These are phyloP conservation scores for Tylopilus intermedius DNA, from an alignment of 768 basidiomycete genomes.

Conservation along the genomic window DNA sequence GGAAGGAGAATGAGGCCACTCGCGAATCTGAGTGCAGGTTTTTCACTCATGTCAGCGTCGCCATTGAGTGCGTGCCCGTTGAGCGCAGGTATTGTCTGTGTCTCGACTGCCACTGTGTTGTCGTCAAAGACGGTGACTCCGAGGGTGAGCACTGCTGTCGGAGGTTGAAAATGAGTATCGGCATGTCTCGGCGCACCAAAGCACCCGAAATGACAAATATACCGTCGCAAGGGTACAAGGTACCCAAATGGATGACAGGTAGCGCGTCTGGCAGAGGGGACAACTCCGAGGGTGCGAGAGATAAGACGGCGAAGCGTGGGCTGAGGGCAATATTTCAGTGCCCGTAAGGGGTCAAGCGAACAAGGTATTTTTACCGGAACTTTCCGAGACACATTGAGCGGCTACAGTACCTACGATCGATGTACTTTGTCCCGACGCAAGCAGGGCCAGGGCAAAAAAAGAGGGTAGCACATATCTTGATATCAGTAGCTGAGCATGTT, in stretches of 20 bases:
- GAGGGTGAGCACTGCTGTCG: conserved; percentile 9
- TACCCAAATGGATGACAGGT: conserved; percentile 97
- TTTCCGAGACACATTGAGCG: conserved; percentile 87
- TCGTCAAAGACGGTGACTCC: conserved; percentile 20
- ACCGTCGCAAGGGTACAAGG: conserved; percentile 91
- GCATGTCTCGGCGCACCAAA: conserved; percentile 45
- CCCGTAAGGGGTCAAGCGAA: conserved; percentile 18
- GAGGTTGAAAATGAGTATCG: conserved; percentile 24
- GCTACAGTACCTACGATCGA: conserved; percentile 86
- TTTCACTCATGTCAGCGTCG: conserved; percentile 38
- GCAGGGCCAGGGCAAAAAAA: conserved; percentile 83
- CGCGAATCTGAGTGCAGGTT: conserved; percentile 50
- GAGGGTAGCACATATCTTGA: conserved; percentile 61
- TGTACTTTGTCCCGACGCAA: conserved; percentile 85
- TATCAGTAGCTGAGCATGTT: background rate
- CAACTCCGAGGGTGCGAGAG: conserved; percentile 75
- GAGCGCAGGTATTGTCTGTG: conserved; percentile 31
- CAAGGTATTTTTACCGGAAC: conserved; percentile 64
- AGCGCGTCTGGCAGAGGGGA: conserved; percentile 81
- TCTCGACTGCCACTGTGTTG: conserved; percentile 46
- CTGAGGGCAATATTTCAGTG: conserved; percentile 37
- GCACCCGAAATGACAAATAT: conserved; percentile 99
- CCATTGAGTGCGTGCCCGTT: conserved; percentile 42
- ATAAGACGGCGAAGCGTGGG: conserved; percentile 73
- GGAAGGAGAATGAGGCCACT: conserved; percentile 92